Evolutionary conservation across 805 yeast genomes (phyloP).

Genomic region (Suhomyces canberraensis): DNA sequence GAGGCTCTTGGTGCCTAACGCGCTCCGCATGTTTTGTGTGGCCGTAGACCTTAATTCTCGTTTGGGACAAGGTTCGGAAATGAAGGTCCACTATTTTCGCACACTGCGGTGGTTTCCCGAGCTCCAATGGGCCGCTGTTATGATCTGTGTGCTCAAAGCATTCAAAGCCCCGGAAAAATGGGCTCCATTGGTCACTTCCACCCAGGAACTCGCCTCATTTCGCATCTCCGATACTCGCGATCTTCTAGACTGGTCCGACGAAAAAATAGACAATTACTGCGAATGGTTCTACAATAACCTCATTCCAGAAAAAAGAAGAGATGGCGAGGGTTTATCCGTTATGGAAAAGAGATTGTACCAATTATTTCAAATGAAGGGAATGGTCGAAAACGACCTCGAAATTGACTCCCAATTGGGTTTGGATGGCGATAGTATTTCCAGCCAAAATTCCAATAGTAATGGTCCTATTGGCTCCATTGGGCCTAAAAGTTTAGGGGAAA

Average conservation of each 20-base stretch:
- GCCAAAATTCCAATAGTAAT: too few relatives aligned
- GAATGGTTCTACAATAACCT: constrained; percentile 45
- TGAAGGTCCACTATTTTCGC: constrained; percentile 5
- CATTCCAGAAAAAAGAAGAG: constrained; percentile 17
- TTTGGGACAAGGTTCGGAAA: not conserved
- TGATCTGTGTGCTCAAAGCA: constrained; percentile 19
- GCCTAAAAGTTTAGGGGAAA: too few relatives aligned
- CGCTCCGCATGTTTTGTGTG: constrained; percentile 47
- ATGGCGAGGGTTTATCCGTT: constrained; percentile 17
- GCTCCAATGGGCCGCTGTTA: constrained; percentile 27
- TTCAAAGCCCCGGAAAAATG: not conserved
- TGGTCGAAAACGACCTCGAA: not conserved
- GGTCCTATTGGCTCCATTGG: too few relatives aligned
- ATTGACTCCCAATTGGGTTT: too few relatives aligned
- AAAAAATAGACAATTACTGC: constrained; percentile 44
- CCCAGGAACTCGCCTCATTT: constrained; percentile 13
- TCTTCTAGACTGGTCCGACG: constrained; percentile 47
- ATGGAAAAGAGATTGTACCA: constrained; percentile 30
- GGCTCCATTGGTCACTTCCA: constrained; percentile 16
- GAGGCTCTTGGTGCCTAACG: constrained; percentile 41
- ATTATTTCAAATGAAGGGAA: constrained; percentile 22
- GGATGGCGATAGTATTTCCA: too few relatives aligned
- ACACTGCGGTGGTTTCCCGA: constrained; percentile 31
- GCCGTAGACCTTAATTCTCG: constrained; percentile 1
- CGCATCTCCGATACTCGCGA: constrained; percentile 19